Evolutionary conservation across 768 basidiomycete species (phyloP).

Genomic region (Leucogyrophana mollusca): DNA sequence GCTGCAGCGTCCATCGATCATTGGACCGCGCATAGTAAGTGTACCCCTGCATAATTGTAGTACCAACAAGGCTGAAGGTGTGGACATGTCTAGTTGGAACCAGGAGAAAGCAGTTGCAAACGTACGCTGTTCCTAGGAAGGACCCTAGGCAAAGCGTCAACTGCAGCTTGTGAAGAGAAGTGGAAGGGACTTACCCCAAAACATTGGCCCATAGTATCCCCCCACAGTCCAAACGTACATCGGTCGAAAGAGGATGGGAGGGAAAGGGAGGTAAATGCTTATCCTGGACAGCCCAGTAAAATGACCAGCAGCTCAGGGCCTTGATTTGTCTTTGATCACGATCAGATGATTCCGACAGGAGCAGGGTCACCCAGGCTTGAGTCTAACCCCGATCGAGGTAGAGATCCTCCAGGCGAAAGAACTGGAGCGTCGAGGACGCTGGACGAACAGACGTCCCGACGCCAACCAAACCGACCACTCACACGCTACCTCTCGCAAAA

Average conservation of each 20-base stretch:
- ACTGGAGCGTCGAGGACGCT: too few species aligned
- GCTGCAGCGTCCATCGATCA: not conserved
- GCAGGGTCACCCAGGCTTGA: too few species aligned
- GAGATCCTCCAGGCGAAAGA: too few species aligned
- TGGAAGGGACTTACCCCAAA: not conserved
- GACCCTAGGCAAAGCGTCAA: not conserved
- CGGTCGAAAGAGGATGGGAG: not conserved
- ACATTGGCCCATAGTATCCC: not conserved
- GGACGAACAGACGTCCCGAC: too few species aligned
- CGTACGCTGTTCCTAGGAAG: not conserved
- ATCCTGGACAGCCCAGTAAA: too few species aligned
- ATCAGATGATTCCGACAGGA: too few species aligned
- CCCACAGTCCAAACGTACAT: not conserved
- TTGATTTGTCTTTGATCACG: too few species aligned
- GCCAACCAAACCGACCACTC: too few species aligned
- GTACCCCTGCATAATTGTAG: not conserved
- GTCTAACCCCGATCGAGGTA: too few species aligned
- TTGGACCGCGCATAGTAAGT: not conserved
- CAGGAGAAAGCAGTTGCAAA: not conserved
- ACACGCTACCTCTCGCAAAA: too few species aligned
- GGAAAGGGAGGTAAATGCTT: not conserved
- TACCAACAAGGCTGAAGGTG: not conserved
- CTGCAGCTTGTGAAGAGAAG: not conserved
- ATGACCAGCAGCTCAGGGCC: too few species aligned
- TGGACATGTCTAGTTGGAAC: too few species aligned